Percentiles rank a stretch among this genome's conserved stretches.
phyloP scores from a whole-genome alignment of 2,329 filamentous ascomycete species.

The Fusarium sp. region DNA sequence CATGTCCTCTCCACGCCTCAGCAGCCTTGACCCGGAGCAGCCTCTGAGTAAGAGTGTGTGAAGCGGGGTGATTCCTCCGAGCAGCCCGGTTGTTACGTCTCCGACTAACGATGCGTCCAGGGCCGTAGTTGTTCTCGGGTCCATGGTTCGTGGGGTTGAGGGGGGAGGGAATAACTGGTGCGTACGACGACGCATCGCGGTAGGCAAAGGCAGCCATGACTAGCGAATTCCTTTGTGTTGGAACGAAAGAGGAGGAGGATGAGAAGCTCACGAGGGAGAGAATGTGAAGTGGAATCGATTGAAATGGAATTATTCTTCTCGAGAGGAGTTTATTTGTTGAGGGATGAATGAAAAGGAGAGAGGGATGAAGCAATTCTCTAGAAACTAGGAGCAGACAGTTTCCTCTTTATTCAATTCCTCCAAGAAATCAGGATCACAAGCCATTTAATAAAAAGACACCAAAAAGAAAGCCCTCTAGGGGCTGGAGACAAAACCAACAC shows the following conservation, averaged over 20 bases:
- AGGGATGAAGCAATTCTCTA: slow-evolving; percentile 26
- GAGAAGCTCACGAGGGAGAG: background rate
- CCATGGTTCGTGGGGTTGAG: slow-evolving; percentile 41
- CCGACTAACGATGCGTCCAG: slow-evolving; percentile 32
- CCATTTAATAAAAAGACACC: slow-evolving; percentile 25
- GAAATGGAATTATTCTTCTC: slow-evolving; percentile 2
- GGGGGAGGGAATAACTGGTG: slow-evolving; percentile 41
- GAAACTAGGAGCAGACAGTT: slow-evolving; percentile 24
- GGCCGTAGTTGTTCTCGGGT: slow-evolving; percentile 21
- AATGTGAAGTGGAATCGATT: background rate
- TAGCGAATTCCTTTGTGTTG: background rate
- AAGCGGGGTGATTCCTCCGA: slow-evolving; percentile 30
- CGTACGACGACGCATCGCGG: slow-evolving; percentile 35
- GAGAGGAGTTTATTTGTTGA: slow-evolving; percentile 12
- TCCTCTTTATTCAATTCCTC: slow-evolving; percentile 40
- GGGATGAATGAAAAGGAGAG: slow-evolving; percentile 11
- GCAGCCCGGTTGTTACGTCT: slow-evolving; percentile 22
- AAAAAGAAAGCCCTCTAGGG: slow-evolving; percentile 19
- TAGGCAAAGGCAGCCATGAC: slow-evolving; percentile 32
- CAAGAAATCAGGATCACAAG: slow-evolving; percentile 12
- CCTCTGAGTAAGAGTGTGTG: slow-evolving; percentile 52
- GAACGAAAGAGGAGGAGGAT: background rate
- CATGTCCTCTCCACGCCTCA: slow-evolving; percentile 51
- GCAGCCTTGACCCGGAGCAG: slow-evolving; percentile 55
- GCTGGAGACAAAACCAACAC: slow-evolving; percentile 14